phyloP scores from a whole-genome alignment of 1,284 basidiomycete genomes.

The Leccinum subfulvum region DNA sequence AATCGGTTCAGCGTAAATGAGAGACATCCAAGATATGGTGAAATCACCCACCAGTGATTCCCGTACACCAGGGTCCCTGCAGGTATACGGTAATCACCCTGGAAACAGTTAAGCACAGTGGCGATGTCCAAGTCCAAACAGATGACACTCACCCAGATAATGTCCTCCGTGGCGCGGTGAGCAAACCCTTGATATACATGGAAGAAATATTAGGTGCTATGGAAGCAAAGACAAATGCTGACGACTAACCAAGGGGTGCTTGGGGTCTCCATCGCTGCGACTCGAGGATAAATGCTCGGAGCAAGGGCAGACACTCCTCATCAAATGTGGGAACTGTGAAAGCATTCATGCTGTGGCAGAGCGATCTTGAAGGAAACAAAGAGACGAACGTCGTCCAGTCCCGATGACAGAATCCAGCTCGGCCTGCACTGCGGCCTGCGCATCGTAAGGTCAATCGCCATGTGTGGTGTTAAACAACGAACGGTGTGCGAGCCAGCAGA shows the following conservation, averaged over 20 bases:
- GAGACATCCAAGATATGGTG: too few relatives aligned
- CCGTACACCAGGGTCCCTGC: slow-evolving; percentile 8
- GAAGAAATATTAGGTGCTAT: neutral
- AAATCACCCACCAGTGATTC: slow-evolving; percentile 1
- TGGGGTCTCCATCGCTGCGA: slow-evolving; percentile 12
- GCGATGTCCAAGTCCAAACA: neutral
- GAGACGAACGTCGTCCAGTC: neutral
- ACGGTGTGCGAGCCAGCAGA: slow-evolving; percentile 6
- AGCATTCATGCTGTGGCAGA: neutral
- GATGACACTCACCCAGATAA: slow-evolving; percentile 10
- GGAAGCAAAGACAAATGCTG: neutral
- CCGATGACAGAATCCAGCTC: slow-evolving; percentile 14
- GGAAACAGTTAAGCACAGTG: neutral
- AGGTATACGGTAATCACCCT: slow-evolving; percentile 15
- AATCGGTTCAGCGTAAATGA: too few relatives aligned
- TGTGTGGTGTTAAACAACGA: neutral
- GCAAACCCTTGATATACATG: neutral
- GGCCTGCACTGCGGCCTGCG: slow-evolving; percentile 11
- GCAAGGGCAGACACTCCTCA: slow-evolving; percentile 6
- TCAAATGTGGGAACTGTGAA: slow-evolving; percentile 10
- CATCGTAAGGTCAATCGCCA: neutral
- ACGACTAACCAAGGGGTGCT: neutral
- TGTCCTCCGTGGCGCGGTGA: slow-evolving; percentile 15
- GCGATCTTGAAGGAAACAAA: neutral
- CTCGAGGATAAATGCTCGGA: slow-evolving; percentile 17